phyloP scores from a whole-genome alignment of 2,329 filamentous ascomycete species.

The Trichoderma sp. region DNA sequence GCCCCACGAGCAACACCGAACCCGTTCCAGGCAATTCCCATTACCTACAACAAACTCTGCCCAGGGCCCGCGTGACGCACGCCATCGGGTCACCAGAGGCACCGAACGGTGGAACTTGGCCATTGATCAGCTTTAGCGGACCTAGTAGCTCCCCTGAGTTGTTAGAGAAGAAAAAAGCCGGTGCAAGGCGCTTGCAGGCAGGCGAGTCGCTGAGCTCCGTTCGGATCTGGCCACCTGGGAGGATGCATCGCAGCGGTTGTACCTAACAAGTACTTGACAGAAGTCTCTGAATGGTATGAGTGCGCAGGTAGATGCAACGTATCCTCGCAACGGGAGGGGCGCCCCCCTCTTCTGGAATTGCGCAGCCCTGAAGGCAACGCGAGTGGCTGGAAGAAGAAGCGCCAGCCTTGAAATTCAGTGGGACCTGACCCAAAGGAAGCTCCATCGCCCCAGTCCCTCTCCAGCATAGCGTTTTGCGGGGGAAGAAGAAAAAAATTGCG shows the following conservation, averaged over 20 bases:
- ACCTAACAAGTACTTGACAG: rapidly evolving
- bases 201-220: conserved; percentile 13
- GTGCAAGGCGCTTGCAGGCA: conserved; percentile 6
- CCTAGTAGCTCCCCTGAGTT: neutral
- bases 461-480: conserved; percentile 28
- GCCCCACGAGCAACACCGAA: neutral
- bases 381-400: conserved; percentile 5
- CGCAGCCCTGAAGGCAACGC: neutral
- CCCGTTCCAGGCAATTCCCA: conserved; percentile 17
- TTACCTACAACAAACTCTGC: conserved; percentile 29
- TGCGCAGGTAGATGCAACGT: neutral
- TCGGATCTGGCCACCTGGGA: conserved; percentile 13
- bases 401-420: neutral
- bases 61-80: conserved; percentile 26
- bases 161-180: neutral
- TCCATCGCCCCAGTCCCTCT: conserved; percentile 13
- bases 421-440: neutral
- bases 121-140: neutral
- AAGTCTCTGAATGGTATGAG: too few relatives aligned
- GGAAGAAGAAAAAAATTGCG: neutral
- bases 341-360: neutral
- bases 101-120: neutral
- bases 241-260: neutral
- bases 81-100: conserved; percentile 28
- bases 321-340: neutral